Base-by-base conservation (phyloP, 2,329 filamentous ascomycete genomes). In the Macrophomina pseudophaseolina region DNA sequence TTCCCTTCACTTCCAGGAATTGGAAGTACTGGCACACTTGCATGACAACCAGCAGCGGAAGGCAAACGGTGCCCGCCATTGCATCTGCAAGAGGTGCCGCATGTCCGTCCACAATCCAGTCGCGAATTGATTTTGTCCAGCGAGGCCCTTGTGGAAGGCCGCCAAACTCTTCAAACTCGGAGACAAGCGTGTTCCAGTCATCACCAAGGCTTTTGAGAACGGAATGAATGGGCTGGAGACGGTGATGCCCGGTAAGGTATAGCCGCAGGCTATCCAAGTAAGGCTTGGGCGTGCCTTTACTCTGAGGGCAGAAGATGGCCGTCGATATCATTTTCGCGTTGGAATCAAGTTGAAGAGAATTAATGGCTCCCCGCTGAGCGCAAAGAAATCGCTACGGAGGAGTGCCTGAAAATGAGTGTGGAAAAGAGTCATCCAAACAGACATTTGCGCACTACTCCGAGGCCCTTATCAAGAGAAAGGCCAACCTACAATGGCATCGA, bases 21-120 rank as follows among this genome's bases (percentile, higher is more conserved):
- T 71, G 71, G 62, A 73, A 72, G 54, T 73, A 73, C 32, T 73
- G 71, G 48, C 68, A 67, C 16, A 68, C 65, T 38, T 73, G 71
- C n/a, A 73, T 69, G 40, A 71, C 49, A 11, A 68, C 64, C 49
- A 73, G 52, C 18, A 73, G 58, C 5, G 71, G 71, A n/a, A 73
- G 66, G 3, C 69, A 58, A 16, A 72, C 14, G 14, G 68, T 67
- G 18, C 68, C 68, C 28, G 49, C 70, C 69, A 70, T 72, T 18
- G 59, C 60, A 30, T 67, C 68, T 33, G 71, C 60, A 4, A 72
- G 66, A 18, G 67, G 64, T n/a, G 62, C 67, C 51, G 71, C 66
- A 11, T 67, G 56, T 4, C 70, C 70, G 4, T 62, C 60, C 2
- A 51, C 67, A 33, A 71, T 67, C 71, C 69, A 72, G 52, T 66